phyloP scores from a whole-genome alignment of 2,329 filamentous ascomycete species.

The Ophiostoma ulmi region DNA sequence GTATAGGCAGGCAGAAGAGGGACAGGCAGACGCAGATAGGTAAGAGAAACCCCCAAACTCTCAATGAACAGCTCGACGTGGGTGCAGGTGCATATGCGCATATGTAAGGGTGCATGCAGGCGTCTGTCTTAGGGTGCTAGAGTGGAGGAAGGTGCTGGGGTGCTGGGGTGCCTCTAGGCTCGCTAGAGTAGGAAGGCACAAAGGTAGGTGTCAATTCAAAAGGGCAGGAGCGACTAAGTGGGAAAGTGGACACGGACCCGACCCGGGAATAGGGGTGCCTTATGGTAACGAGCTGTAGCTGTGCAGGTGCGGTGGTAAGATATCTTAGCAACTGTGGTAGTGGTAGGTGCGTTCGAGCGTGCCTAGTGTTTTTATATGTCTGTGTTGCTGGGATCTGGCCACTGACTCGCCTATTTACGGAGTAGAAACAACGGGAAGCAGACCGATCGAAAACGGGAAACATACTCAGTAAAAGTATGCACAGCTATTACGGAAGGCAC shows the following conservation, averaged over 20 bases:
- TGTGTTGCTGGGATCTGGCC: background rate
- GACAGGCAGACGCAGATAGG: background rate
- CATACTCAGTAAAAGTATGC: background rate
- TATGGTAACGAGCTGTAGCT: background rate
- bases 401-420: background rate
- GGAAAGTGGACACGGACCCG: constrained; percentile 11
- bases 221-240: background rate
- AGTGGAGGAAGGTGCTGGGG: background rate
- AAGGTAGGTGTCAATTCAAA: background rate
- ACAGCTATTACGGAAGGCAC: background rate
- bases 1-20: background rate
- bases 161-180: background rate
- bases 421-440: background rate
- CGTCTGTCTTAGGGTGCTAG: background rate
- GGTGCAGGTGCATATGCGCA: constrained; percentile 11
- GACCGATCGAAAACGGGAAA: background rate
- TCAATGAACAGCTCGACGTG: background rate
- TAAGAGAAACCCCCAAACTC: background rate
- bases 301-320: too few relatives aligned
- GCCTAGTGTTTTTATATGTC: constrained; percentile 11
- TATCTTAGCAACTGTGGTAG: background rate
- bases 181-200: background rate
- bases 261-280: constrained; percentile 11
- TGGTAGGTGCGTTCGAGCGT: background rate
- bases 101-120: constrained; percentile 12